Evolutionary conservation across 2,329 filamentous ascomycete genomes (phyloP), one percentile per base, ranked within the genome.

Genomic region (Didymella glomerata): DNA sequence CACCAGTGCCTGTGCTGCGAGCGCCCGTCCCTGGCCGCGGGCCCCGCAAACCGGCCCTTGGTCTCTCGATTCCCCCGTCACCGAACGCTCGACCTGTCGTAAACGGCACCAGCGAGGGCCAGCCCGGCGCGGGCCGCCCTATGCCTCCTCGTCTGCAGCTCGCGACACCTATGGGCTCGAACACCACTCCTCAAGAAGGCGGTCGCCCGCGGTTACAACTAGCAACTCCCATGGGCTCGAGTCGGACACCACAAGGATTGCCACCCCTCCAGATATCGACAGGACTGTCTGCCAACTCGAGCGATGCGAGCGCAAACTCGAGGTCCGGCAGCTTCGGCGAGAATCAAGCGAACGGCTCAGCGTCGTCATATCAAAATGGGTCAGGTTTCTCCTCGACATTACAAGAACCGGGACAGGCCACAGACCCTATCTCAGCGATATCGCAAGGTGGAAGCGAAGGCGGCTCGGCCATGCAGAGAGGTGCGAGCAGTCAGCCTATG

Each of bases 221-320:
- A 20, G 91, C 91, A n/a, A 97, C 94, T 1, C 94, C 94, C 3
- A 93, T 92, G 89, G 92, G 92, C 55, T 92, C 88, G 74, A 88
- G 87, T 64, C 84, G 86, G 54, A 86, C 87, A 8, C 90, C 92
- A 6, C 89, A 93, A 72, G 66, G 83, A 78, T 76, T 84, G 73
- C 79, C 83, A 73, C 74, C 86, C 77, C 74, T 86, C 77, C 72
- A 89, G 80, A 80, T 71, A 32, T 75, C 75, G 14, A 65, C 88
- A 80, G 76, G 78, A 1, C 68, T 78, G 46, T 91, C 90, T 24
- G 90, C 90, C 63, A 90, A 89, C 18, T 89, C 90, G 46, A 96
- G 92, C 76, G 91, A 95, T 76, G 88, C 87, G 71, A 94, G 91
- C 47, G 88, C 88, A 57, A 89, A 94, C 75, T 96, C 92, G 62